Conservation (phyloP, 345 rosid species). For the Erodium maritimum region DNA sequence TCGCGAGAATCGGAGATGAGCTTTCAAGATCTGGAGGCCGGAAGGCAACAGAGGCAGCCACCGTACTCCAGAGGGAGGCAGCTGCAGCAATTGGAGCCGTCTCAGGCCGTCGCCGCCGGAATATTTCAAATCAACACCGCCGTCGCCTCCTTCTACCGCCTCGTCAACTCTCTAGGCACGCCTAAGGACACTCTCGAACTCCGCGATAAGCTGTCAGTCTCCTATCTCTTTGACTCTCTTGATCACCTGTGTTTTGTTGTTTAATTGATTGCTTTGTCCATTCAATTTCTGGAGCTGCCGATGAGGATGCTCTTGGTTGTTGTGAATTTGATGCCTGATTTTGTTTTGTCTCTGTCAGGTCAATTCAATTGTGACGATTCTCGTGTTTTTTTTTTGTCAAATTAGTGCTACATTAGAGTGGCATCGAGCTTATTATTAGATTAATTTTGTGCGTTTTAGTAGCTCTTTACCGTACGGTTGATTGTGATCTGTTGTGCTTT, state of each 20-base stretch:
- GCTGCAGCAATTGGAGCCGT: constrained; percentile 22
- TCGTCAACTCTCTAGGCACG: constrained; percentile 62
- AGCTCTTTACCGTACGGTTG: too few relatives aligned
- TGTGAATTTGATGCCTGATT: too few relatives aligned
- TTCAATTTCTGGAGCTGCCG: neutral
- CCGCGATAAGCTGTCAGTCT: constrained; percentile 53
- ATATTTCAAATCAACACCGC: constrained; percentile 67
- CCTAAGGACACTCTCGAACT: constrained; percentile 58
- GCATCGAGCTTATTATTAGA: too few relatives aligned
- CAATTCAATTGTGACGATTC: too few relatives aligned
- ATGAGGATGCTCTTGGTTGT: neutral
- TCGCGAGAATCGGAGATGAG: constrained; percentile 22
- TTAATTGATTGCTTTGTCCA: constrained; percentile 6
- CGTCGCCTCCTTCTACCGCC: constrained; percentile 51
- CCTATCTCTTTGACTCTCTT: neutral
- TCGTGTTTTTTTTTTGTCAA: too few relatives aligned
- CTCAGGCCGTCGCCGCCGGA: constrained; percentile 63
- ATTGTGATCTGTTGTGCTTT: neutral
- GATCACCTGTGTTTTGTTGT: too few relatives aligned
- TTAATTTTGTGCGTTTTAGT: too few relatives aligned
- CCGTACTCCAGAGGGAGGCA: constrained; percentile 13
- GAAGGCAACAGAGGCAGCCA: constrained; percentile 2
- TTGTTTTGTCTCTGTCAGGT: too few relatives aligned
- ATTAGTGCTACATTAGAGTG: too few relatives aligned
- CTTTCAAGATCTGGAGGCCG: constrained; percentile 53